Conservation (phyloP, 2,329 filamentous ascomycete species). For the Cryphonectria nitschkei region DNA sequence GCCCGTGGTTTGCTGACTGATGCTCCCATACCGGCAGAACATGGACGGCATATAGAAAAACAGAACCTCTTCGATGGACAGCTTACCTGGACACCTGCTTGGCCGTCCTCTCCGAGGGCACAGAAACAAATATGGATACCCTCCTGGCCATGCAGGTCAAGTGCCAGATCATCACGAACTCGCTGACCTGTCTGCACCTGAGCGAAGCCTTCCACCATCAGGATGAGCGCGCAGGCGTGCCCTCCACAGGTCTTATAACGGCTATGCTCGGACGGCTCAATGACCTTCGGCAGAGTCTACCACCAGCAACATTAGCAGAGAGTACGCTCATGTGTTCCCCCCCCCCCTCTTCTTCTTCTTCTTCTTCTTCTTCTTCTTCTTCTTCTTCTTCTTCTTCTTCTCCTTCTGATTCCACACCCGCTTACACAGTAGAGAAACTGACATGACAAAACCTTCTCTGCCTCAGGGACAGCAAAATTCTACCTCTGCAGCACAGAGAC, state of each 20-base stretch:
- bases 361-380: no score
- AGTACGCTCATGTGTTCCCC: constrained; percentile 23
- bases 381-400: no score
- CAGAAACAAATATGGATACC: constrained; percentile 31
- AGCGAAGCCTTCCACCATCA: constrained; percentile 15
- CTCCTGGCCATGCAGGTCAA: constrained; percentile 32
- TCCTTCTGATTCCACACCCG: background rate
- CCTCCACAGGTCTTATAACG: constrained; percentile 28
- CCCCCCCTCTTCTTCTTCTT: no score
- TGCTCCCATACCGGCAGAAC: constrained; percentile 2
- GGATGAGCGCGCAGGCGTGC: background rate
- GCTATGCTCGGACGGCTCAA: constrained; percentile 31
- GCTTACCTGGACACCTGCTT: constrained; percentile 29
- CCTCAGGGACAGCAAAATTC: constrained; percentile 29
- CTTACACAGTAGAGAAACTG: background rate
- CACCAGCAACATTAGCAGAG: constrained; percentile 25
- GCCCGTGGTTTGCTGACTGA: background rate
- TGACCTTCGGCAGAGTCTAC: constrained; percentile 30
- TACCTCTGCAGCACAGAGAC: constrained; percentile 33
- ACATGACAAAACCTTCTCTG: background rate
- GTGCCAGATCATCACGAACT: constrained; percentile 35
- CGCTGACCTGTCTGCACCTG: constrained; percentile 28
- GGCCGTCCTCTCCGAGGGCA: constrained; percentile 21
- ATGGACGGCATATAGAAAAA: constrained; percentile 29
- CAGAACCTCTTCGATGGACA: constrained; percentile 30